Evolutionary conservation across 495 filamentous ascomycete genomes (phyloP), one percentile per base, ranked within the genome.

Genomic region (Penicillium canescens): DNA sequence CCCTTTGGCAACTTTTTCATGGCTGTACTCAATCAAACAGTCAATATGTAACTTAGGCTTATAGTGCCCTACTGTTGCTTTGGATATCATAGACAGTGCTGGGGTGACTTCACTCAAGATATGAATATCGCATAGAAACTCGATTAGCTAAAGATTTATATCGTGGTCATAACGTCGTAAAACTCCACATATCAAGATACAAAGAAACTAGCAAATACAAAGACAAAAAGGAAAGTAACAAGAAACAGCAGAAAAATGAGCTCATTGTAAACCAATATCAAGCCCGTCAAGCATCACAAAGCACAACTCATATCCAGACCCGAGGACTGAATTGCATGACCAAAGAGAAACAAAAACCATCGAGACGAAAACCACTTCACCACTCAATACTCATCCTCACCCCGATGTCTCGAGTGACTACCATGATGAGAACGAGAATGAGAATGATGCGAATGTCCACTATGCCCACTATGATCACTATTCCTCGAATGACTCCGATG

Each of bases 401-500:
- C 18, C n/a, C 40, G 40, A n/a, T 51, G 49, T 10, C 46, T 38
- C 3, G 46, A 48, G 8, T 48, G 46, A 20, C 46, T 48, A 8
- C 31, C 4, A 38, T 48, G 46, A 16, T 38, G 21, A 23, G 31
- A 35, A 23, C 11, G 28, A 31, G 28, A 9, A 47, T 37, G 33
- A 4, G 46, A 48, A 21, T 13, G 26, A 20, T 31, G 21, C 14
- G 28, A 8, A 43, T 42, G n/a, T 2, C 4, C 13, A 10, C 37
- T 18, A 20, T 41, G 39, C 28, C 28, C 28, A 31, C 28, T 31
- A 31, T 18, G 18, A 18, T 31, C 28, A 31, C 28, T 31, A 31
- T 67, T 55, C 13, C 68, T 54, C 13, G 63, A 65, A 46, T 65
- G 62, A 51, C 64, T 65, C 31, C 62, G 54, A 60, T 68, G 69